Conservation (phyloP, 192 early-diverging fungal species). For the Backusella morwellensis region DNA sequence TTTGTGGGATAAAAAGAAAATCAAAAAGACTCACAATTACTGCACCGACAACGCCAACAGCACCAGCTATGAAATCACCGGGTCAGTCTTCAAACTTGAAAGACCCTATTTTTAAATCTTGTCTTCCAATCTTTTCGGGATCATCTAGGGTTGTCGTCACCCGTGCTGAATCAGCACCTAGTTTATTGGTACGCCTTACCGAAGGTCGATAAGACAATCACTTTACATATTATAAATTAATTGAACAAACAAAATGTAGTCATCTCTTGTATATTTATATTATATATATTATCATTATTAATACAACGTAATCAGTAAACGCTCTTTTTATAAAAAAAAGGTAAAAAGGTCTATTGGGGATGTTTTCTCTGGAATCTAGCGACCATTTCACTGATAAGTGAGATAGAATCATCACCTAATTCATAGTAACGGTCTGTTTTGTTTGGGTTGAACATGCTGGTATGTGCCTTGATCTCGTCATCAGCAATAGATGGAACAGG, state of each 20-base stretch:
- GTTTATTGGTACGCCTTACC: not conserved
- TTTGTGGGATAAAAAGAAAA: not conserved
- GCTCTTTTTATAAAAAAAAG: not conserved
- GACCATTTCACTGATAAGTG: slow-evolving; percentile 20
- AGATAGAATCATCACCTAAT: slow-evolving; percentile 9
- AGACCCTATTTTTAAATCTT: not conserved
- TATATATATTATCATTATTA: not conserved
- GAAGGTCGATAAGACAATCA: not conserved
- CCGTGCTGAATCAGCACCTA: not conserved
- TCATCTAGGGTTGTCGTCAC: not conserved
- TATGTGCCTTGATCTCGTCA: slow-evolving; percentile 30
- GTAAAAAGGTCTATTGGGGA: not conserved
- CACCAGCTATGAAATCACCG: not conserved
- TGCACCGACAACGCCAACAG: not conserved
- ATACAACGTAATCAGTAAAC: not conserved
- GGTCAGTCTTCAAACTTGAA: not conserved
- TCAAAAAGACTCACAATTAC: not conserved
- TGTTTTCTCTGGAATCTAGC: slow-evolving; percentile 10
- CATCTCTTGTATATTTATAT: not conserved
- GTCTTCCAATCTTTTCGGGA: not conserved
- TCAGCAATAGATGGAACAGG: slow-evolving; percentile 14
- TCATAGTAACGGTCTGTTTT: slow-evolving; percentile 29
- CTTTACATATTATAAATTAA: not conserved
- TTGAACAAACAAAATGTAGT: not conserved
- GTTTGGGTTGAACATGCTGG: slow-evolving; percentile 31